Conservation (phyloP, 2,329 filamentous ascomycete species). For the Teratosphaeria viscida region DNA sequence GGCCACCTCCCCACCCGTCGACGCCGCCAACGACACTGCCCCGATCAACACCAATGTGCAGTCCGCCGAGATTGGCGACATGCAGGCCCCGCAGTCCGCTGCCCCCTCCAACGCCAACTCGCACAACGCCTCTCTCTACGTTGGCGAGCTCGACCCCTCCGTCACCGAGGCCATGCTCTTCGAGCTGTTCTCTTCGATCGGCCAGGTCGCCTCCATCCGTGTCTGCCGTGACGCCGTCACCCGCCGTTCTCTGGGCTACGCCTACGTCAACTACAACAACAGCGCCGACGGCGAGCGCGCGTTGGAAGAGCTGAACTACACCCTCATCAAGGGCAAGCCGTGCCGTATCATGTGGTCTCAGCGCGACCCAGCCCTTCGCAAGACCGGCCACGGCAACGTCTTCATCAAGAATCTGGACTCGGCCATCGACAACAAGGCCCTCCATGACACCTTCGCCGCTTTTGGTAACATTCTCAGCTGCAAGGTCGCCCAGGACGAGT, state of each 20-base stretch:
- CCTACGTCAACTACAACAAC: conserved; percentile 99
- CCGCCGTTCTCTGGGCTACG: conserved; percentile 95
- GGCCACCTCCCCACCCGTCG: conserved; percentile 57
- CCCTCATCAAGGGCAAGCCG: conserved; percentile 93
- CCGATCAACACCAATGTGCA: conserved; percentile 61
- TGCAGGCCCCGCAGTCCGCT: conserved; percentile 59
- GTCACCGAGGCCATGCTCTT: conserved; percentile 99
- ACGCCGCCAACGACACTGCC: conserved; percentile 45
- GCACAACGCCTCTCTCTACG: conserved; percentile 96
- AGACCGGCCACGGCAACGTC: conserved; percentile 98
- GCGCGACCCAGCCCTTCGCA: conserved; percentile 95
- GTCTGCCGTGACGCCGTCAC: conserved; percentile 99
- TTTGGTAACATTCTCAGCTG: conserved; percentile 99
- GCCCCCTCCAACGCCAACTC: conserved; percentile 58
- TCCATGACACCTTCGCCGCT: conserved; percentile 97
- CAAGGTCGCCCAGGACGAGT: conserved; percentile 98
- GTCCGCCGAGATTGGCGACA: conserved; percentile 50
- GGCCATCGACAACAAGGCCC: conserved; percentile 99
- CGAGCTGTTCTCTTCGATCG: conserved; percentile 99
- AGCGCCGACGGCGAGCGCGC: conserved; percentile 94
- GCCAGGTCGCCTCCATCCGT: conserved; percentile 96
- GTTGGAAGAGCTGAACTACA: conserved; percentile 99
- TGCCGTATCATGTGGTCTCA: conserved; percentile 99
- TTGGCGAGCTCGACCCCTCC: conserved; percentile 93
- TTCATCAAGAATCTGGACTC: conserved; percentile 99